phyloP scores from a whole-genome alignment of 768 basidiomycete genomes.

The Serpula lacrymans region DNA sequence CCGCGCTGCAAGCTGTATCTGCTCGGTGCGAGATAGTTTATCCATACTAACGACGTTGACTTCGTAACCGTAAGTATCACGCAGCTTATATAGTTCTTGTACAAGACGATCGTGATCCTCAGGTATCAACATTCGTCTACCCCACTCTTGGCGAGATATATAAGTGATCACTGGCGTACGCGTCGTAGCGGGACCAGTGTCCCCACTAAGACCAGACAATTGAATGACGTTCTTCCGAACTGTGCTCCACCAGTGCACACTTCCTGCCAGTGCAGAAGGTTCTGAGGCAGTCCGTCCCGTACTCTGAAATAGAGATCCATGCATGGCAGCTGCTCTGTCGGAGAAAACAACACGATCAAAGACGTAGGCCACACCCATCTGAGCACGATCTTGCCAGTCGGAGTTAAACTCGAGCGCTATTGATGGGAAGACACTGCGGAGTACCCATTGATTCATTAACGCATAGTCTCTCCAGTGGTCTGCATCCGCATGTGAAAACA shows the following conservation, averaged over 20 bases:
- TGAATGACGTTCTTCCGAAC: constrained; percentile 69
- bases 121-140: constrained; percentile 72
- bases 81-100: constrained; percentile 62
- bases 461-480: constrained; percentile 90
- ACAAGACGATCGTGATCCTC: constrained; percentile 81
- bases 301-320: constrained; percentile 57
- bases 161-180: constrained; percentile 84
- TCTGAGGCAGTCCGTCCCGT: constrained; percentile 78
- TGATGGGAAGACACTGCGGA: constrained; percentile 78
- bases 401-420: constrained; percentile 73
- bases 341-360: constrained; percentile 87
- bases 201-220: constrained; percentile 58
- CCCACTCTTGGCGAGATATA: constrained; percentile 87
- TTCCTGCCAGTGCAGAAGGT: constrained; percentile 72
- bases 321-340: constrained; percentile 84
- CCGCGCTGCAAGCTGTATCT: constrained; percentile 74
- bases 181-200: constrained; percentile 40
- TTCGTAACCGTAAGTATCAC: constrained; percentile 75
- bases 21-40: constrained; percentile 73
- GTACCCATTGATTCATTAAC: constrained; percentile 85
- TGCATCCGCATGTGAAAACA: constrained; percentile 73
- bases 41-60: constrained; percentile 87
- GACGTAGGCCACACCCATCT: constrained; percentile 66
- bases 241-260: constrained; percentile 81
- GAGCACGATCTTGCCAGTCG: constrained; percentile 81